Base-by-base conservation (phyloP, 2,329 filamentous ascomycete species). In the Fusarium goolgardi region DNA sequence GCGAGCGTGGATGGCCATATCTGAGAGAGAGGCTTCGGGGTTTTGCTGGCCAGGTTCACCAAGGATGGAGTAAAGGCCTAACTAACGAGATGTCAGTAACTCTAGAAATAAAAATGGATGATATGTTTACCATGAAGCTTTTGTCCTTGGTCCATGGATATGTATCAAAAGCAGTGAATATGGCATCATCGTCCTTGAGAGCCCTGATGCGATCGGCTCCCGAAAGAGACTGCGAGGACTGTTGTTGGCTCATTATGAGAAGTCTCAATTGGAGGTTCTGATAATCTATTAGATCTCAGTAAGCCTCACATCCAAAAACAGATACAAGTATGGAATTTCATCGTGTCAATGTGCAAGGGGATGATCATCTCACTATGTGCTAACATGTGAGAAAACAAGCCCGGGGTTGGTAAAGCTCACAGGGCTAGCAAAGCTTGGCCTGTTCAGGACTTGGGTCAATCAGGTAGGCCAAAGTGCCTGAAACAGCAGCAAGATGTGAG, bases 121-220 rank as follows among this genome's bases (percentile, higher is more conserved):
- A 21, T 16, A 13, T 37, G 11, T 8, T 43, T 79, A 88, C 88
- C 79, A 91, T 88, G 73, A 92, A 93, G 67, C 88, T 86, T 52
- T 83, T 81, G 77, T 93, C 91, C 64, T 85, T 84, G 62, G 83
- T 83, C 90, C 90, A 93, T 20, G 86, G 83, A 73, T 92, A 92
- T 25, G 79, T 78, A 71, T 91, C 88, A 51, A 93, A 85, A 64
- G 88, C 85, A 59, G 81, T 79, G 76, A 87, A 91, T 60, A 88
- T 76, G 51, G 80, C 75, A 63, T 78, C 77, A 55, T 82, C 71
- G 59, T 78, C 75, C 37, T 72, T 76, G 51, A 81, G 76, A 23
- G 78, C 78, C 62, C 79, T 80, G 65, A 82, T 81, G 65, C 76
- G 69, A 45, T 79, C 75, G 23, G 78, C 72, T 59, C 78, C 78